Percentiles rank a stretch among this genome's conserved stretches.
Conservation (phyloP, 1,139 yeast species). For the Diutina sp. region DNA sequence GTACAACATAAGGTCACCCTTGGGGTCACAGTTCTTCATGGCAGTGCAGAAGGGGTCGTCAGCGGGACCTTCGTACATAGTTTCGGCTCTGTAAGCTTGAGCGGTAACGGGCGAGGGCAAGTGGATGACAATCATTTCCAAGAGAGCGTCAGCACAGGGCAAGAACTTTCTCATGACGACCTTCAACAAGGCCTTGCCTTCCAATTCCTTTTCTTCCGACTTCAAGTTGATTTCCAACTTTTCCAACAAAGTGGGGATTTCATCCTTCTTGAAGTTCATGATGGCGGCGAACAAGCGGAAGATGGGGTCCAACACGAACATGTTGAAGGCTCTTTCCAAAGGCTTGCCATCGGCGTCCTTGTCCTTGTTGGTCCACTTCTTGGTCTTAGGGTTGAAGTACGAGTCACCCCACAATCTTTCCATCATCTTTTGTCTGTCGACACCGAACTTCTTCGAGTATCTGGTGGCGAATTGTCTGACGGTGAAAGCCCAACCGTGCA, state of each 20-base stretch:
- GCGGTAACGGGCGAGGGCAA: slow-evolving; percentile 99
- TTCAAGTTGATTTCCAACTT: slow-evolving; percentile 87
- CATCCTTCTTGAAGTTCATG: slow-evolving; percentile 96
- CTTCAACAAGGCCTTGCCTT: slow-evolving; percentile 97
- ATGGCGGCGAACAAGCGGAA: slow-evolving; percentile 92
- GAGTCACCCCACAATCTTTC: slow-evolving; percentile 99
- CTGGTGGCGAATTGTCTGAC: slow-evolving; percentile 97
- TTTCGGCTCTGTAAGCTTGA: slow-evolving; percentile 98
- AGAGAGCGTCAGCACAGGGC: slow-evolving; percentile 99
- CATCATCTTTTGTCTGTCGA: slow-evolving; percentile 96
- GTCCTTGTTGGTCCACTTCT: slow-evolving; percentile 97
- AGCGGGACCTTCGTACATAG: slow-evolving; percentile 97
- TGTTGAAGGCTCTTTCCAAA: slow-evolving; percentile 98
- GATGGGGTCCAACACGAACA: slow-evolving; percentile 98
- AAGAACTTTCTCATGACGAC: slow-evolving; percentile 99
- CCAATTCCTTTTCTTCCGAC: slow-evolving; percentile 92
- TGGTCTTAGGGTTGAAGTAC: slow-evolving; percentile 99
- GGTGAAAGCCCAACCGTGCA: slow-evolving; percentile 99
- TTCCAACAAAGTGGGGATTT: slow-evolving; percentile 78
- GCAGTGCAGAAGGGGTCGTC: slow-evolving; percentile 89
- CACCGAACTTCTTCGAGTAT: slow-evolving; percentile 99
- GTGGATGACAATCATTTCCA: slow-evolving; percentile 98
- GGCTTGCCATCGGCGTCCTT: slow-evolving; percentile 92
- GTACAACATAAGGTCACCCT: slow-evolving; percentile 96
- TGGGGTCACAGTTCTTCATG: slow-evolving; percentile 98